Evolutionary conservation across 106 monocot species (phyloP).

Genomic region (Dendrobium officinale): DNA sequence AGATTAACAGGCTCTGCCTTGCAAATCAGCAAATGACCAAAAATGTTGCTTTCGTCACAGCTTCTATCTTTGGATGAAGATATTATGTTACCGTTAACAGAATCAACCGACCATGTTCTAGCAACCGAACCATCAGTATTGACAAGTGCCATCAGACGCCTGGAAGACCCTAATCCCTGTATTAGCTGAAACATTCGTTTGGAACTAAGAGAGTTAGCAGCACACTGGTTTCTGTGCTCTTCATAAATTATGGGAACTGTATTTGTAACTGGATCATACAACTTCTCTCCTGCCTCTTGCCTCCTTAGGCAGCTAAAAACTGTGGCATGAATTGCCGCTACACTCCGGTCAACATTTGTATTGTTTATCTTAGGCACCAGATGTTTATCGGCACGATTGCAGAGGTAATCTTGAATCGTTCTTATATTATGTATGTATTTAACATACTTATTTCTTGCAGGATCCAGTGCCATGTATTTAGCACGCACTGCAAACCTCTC

Average conservation of each 20-base stretch:
- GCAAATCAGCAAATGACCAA: constrained; percentile 20
- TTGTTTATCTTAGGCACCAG: constrained; percentile 59
- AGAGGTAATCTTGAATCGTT: constrained; percentile 63
- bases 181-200: constrained; percentile 67
- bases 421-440: constrained; percentile 65
- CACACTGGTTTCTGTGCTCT: constrained; percentile 61
- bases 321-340: constrained; percentile 61
- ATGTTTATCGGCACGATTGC: constrained; percentile 66
- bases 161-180: constrained; percentile 48
- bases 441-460: constrained; percentile 63
- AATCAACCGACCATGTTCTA: constrained; percentile 30
- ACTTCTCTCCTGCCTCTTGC: constrained; percentile 31
- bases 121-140: constrained; percentile 60
- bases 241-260: constrained; percentile 45
- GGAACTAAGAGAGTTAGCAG: constrained; percentile 48
- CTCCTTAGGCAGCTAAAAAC: constrained; percentile 62
- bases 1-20: constrained; percentile 45
- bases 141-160: constrained; percentile 51
- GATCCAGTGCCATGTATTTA: constrained; percentile 69
- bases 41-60: constrained; percentile 14
- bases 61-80: constrained; percentile 11
- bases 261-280: constrained; percentile 52
- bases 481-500: constrained; percentile 72
- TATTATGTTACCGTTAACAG: constrained; percentile 14
- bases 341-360: constrained; percentile 39